phyloP scores from a whole-genome alignment of 2,329 filamentous ascomycete genomes.

The Calonectria henricotiae region DNA sequence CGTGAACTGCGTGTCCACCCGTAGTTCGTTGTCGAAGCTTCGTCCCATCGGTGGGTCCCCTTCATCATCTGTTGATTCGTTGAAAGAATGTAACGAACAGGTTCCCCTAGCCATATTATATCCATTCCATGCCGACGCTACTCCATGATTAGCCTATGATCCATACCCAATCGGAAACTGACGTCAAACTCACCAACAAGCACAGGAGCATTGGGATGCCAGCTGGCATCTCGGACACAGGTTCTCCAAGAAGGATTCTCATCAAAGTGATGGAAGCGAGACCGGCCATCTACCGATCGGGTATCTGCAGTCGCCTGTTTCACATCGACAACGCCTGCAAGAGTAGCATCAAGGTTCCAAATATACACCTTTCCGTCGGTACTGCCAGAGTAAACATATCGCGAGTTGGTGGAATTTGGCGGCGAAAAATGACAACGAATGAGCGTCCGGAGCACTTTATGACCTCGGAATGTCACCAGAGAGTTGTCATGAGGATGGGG shows the following conservation, averaged over 20 bases:
- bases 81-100: conserved; percentile 85
- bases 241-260: conserved; percentile 78
- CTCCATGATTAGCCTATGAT: conserved; percentile 38
- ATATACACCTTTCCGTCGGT: conserved; percentile 92
- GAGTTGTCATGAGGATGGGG: conserved; percentile 87
- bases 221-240: conserved; percentile 89
- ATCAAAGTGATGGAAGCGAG: conserved; percentile 73
- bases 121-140: conserved; percentile 88
- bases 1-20: conserved; percentile 56
- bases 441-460: conserved; percentile 89
- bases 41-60: conserved; percentile 74
- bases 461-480: conserved; percentile 93
- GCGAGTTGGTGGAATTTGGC: conserved; percentile 85
- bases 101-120: conserved; percentile 82
- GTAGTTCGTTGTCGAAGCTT: conserved; percentile 74
- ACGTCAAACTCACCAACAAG: conserved; percentile 72
- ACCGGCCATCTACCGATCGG: conserved; percentile 70
- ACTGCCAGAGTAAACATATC: conserved; percentile 94
- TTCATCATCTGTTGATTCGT: conserved; percentile 76
- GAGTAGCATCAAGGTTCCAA: conserved; percentile 93
- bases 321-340: conserved; percentile 86
- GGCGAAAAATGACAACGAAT: conserved; percentile 98
- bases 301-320: conserved; percentile 77
- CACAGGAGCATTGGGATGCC: conserved; percentile 89
- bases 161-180: too few relatives aligned